Evolutionary conservation across 176 grass and related monocot species (phyloP), one percentile per base, ranked within the genome.

Genomic region (Cymbopogon citratus): DNA sequence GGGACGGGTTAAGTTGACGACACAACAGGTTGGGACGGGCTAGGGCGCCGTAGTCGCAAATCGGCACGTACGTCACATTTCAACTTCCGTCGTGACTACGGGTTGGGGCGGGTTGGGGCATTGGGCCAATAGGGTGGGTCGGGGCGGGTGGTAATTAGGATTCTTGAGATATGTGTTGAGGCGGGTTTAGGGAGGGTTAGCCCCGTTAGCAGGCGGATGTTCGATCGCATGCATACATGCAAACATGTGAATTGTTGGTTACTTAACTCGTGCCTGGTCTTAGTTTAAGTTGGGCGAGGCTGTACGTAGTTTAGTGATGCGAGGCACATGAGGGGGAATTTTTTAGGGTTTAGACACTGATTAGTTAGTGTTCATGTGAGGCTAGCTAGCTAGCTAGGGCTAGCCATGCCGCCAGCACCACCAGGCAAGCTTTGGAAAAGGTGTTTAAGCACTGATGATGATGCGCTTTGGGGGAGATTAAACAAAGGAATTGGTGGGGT

Each of bases 251-350:
- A 56, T n/a, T 56, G 21, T 1, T 41, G 13, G 28, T 73, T 21
- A 63, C 0, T 73, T 16, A 29, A 61, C 63, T 62, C 73, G 24
- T 27, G 66, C 19, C 33, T 33, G 61, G 80, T 88, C 80, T 79
- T 84, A 88, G 75, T 83, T 79, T 85, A 85, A 46, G n/a, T 19
- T 45, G 3, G n/a, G 56, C 41, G 12, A 56, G 34, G 44, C 39
- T 26, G n/a, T n/a, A n/a, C n/a, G n/a, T 71, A 48, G 14, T 73
- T 80, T 80, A 80, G 1, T 15, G 69, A 21, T 12, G 74, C 66
- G 14, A 52, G 77, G 63, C 74, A 46, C 80, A 79, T 48, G 86
- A 83, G 43, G 54, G 4, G 23, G 26, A 8, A 40, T 77, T 12
- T 1, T 41, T 63, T 66, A 59, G 49, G 15, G 31, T 18, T 52